Percentiles rank a stretch among this genome's conserved stretches.
Evolutionary conservation across 2,329 filamentous ascomycete species (phyloP).

Genomic region (Trichoderma endophyticum): DNA sequence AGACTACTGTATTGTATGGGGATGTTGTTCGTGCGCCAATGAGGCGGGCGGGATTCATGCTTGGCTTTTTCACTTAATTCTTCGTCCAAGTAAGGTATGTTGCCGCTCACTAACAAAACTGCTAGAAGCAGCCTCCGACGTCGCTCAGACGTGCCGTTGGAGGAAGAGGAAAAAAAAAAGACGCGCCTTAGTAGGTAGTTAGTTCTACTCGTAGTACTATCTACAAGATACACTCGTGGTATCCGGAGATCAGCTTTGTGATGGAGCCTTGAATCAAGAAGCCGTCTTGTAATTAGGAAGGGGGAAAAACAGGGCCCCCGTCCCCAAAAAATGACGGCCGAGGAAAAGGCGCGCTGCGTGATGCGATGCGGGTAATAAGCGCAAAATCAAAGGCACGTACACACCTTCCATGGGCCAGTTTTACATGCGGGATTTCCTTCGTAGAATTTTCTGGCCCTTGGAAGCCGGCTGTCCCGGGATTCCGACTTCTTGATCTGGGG

Average conservation of each 20-base stretch:
- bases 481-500: neutral
- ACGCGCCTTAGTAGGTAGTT: neutral
- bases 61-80: neutral
- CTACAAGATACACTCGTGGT: neutral
- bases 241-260: neutral
- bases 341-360: neutral
- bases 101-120: neutral
- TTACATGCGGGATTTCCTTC: constrained; percentile 15
- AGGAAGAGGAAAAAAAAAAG: neutral
- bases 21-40: neutral
- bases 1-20: neutral
- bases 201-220: neutral
- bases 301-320: neutral
- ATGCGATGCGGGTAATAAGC: constrained; percentile 15
- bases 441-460: constrained; percentile 7
- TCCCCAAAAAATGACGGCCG: neutral
- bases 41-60: neutral
- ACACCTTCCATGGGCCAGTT: neutral
- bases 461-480: constrained; percentile 16
- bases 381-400: neutral
- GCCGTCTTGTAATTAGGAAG: neutral
- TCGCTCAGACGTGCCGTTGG: constrained; percentile 1
- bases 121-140: constrained; percentile 12
- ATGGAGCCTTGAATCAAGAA: neutral
- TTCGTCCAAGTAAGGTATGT: neutral